phyloP scores from a whole-genome alignment of 331 rosid genomes.

The Rhamnella rubrinervis region DNA sequence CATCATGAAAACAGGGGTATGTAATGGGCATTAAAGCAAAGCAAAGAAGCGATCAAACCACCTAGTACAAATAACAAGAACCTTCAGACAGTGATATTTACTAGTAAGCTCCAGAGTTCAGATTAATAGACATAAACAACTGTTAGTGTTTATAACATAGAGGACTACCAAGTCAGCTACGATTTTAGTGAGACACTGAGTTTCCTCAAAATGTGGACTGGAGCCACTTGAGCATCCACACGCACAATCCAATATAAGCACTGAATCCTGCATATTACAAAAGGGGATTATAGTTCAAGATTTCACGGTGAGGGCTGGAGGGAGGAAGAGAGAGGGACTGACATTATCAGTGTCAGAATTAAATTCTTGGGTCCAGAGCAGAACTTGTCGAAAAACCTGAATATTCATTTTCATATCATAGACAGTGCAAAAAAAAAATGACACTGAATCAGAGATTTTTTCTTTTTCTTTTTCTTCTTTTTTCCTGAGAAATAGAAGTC shows the following conservation, averaged over 20 bases:
- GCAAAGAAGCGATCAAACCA: no score
- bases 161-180: constrained; percentile 46
- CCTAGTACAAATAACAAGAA: no score
- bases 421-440: no score
- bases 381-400: constrained; percentile 59
- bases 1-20: no score
- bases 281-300: not conserved
- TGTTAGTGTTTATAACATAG: not conserved
- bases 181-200: constrained; percentile 43
- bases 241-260: constrained; percentile 16
- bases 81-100: no score
- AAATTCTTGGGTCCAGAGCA: constrained; percentile 44
- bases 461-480: no score
- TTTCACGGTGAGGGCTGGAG: not conserved
- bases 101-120: no score
- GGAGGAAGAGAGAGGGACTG: constrained; percentile 15
- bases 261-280: constrained; percentile 28
- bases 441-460: no score
- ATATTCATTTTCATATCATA: not conserved
- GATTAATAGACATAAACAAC: no score
- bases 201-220: constrained; percentile 30
- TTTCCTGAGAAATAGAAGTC: not conserved
- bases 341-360: constrained; percentile 35
- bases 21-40: no score
- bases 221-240: constrained; percentile 24